Base-by-base conservation (phyloP, 1,284 basidiomycete species). In the Heterobasidion annosum region DNA sequence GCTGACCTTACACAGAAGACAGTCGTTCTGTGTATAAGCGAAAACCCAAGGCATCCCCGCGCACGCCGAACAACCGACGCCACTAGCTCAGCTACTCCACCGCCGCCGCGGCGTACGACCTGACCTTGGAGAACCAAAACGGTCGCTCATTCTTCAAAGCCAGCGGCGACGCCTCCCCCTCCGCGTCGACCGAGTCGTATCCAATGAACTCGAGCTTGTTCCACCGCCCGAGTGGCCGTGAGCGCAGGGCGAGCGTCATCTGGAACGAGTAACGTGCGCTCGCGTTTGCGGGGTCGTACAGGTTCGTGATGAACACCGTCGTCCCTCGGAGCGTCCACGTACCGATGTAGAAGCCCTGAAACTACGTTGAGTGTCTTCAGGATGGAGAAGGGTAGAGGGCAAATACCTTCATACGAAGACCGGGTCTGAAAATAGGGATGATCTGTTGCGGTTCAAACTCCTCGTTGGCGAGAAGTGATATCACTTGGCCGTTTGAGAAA, bases 91-190 rank as follows among this genome's bases (percentile, higher is more conserved):
- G 3, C 25, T 25, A 25, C 25, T 25, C 25, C 25, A 25, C 3
- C 25, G 4, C 37, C 37, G 37, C 37, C 2, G 37, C 37, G n/a
- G 37, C 12, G 18, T 76, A 79, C 50, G 85, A 88, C 60, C 74
- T 74, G 53, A 91, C 88, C 70, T 91, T 93, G 45, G 92, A 95
- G 69, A 97, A 97, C 83, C 90, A 93, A 67, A 93, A 97, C 25
- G 92, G 83, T 57, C 91, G 78, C 66, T 93, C 90, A 63, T 94
- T 85, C 65, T 88, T 91, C 61, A 95, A 72, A 8, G 81, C 75
- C 48, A 96, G 72, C 16, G 86, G 82, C 18, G 79, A 68, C 12
- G 80, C 73, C 67, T 95, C 92, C 1, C 90, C 92, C 47, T 78
- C 79, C 32, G 88, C 64, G 58, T 90, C 81, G 34, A 93, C 79